Percentiles rank a stretch among this genome's conserved stretches.
These are phyloP conservation scores for Fusarium staphyleae DNA, from an alignment of 2,329 filamentous ascomycete genomes.

Conservation along the genomic window DNA sequence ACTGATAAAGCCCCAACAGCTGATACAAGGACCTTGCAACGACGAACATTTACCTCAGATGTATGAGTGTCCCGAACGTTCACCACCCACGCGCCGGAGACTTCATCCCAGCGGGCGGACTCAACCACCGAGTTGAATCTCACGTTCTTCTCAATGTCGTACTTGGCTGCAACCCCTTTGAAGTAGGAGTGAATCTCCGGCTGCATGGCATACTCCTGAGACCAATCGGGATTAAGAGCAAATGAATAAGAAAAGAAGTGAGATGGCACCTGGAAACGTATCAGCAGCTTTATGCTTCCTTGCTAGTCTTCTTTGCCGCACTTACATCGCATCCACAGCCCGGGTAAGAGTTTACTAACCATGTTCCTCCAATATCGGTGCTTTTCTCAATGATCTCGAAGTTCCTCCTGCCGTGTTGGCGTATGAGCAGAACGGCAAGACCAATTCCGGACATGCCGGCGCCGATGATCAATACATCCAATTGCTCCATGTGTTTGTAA, in stretches of 20 bases:
- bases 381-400: conserved; percentile 40
- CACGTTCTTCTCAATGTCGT: conserved; percentile 31
- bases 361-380: conserved; percentile 36
- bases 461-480: conserved; percentile 41
- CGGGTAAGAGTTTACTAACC: conserved; percentile 40
- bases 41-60: background rate
- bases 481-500: background rate
- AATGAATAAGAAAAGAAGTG: conserved; percentile 44
- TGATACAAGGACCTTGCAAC: conserved; percentile 33
- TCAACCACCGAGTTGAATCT: conserved; percentile 30
- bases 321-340: conserved; percentile 40
- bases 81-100: conserved; percentile 30
- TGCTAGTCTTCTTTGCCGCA: background rate
- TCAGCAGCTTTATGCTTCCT: background rate
- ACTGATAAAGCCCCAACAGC: conserved; percentile 38
- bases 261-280: conserved; percentile 28
- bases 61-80: conserved; percentile 22
- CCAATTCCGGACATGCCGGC: conserved; percentile 42
- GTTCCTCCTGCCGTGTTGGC: conserved; percentile 22
- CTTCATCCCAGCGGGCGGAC: conserved; percentile 34
- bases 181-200: conserved; percentile 41
- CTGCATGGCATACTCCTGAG: conserved; percentile 37
- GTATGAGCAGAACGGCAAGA: conserved; percentile 35
- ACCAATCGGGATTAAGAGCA: conserved; percentile 40
- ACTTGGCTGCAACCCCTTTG: conserved; percentile 25